Evolutionary conservation across 2,329 filamentous ascomycete genomes (phyloP).

Genomic region (Dactylellina leptospora): DNA sequence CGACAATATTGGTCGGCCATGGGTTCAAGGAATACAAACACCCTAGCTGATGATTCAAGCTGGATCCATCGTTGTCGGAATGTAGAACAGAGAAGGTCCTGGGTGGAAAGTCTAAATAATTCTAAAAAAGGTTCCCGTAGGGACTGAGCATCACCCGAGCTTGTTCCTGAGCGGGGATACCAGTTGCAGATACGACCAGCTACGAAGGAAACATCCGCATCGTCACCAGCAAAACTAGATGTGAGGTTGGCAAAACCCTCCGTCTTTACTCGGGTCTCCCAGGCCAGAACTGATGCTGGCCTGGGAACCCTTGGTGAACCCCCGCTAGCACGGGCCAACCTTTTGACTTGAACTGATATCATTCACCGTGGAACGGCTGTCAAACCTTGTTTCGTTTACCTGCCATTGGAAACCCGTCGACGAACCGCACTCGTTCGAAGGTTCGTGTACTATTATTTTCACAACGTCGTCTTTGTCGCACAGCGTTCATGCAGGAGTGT

Average conservation of each 20-base stretch:
- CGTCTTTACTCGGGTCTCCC: slow-evolving; percentile 21
- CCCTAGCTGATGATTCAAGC: slow-evolving; percentile 32
- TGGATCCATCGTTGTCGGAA: slow-evolving; percentile 26
- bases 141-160: too few species aligned
- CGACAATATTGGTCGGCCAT: slow-evolving; percentile 8
- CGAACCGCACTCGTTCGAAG: too few species aligned
- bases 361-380: slow-evolving; percentile 46
- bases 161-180: too few species aligned
- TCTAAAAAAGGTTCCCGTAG: slow-evolving; percentile 6
- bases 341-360: slow-evolving; percentile 41
- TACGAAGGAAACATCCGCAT: too few species aligned
- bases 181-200: too few species aligned
- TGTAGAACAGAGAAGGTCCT: neutral
- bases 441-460: too few species aligned
- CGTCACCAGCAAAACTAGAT: too few species aligned
- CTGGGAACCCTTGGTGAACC: slow-evolving; percentile 12
- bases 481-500: slow-evolving; percentile 42
- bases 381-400: slow-evolving; percentile 49
- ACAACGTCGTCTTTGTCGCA: slow-evolving; percentile 16
- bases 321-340: slow-evolving; percentile 17
- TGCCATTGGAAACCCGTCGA: slow-evolving; percentile 7
- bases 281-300: slow-evolving; percentile 7
- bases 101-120: neutral
- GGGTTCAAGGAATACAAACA: slow-evolving; percentile 8
- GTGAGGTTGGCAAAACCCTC: neutral